phyloP scores from a whole-genome alignment of 1,284 basidiomycete species.

The Rhodotorula sp. region DNA sequence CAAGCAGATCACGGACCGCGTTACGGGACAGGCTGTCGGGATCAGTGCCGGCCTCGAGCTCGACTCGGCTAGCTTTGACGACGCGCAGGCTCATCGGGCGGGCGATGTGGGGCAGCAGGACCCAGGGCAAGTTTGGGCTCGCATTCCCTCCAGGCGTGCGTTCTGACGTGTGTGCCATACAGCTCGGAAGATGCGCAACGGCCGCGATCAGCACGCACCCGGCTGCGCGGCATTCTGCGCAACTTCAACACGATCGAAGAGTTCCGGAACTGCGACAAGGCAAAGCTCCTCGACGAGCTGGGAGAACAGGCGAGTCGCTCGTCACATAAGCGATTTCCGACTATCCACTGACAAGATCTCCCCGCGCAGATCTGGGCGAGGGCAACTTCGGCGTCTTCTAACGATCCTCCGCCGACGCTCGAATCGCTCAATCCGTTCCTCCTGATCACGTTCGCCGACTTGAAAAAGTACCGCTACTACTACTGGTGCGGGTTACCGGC shows the following conservation, averaged over 20 bases:
- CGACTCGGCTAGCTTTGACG: constrained; percentile 55
- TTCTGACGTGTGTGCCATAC: background rate
- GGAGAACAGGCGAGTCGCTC: constrained; percentile 27
- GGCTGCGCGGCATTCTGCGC: constrained; percentile 68
- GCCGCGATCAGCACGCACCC: constrained; percentile 38
- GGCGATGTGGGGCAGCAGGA: constrained; percentile 13
- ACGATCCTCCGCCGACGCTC: background rate
- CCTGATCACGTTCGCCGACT: constrained; percentile 88
- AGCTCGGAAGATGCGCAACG: background rate
- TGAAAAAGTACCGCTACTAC: constrained; percentile 96
- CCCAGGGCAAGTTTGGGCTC: background rate
- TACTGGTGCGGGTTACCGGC: constrained; percentile 99
- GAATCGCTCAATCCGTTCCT: constrained; percentile 70
- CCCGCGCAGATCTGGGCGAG: constrained; percentile 22
- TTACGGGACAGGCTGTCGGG: constrained; percentile 55
- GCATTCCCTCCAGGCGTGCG: background rate
- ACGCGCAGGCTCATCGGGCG: background rate
- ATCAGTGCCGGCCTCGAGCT: constrained; percentile 45
- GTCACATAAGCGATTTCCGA: background rate
- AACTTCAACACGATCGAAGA: constrained; percentile 88
- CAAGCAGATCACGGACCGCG: constrained; percentile 68
- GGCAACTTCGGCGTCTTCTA: background rate
- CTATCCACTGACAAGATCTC: background rate
- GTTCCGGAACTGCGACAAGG: constrained; percentile 87
- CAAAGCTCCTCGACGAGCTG: constrained; percentile 61